phyloP scores from a whole-genome alignment of 2,329 filamentous ascomycete species.

The Ascochyta pisi region DNA sequence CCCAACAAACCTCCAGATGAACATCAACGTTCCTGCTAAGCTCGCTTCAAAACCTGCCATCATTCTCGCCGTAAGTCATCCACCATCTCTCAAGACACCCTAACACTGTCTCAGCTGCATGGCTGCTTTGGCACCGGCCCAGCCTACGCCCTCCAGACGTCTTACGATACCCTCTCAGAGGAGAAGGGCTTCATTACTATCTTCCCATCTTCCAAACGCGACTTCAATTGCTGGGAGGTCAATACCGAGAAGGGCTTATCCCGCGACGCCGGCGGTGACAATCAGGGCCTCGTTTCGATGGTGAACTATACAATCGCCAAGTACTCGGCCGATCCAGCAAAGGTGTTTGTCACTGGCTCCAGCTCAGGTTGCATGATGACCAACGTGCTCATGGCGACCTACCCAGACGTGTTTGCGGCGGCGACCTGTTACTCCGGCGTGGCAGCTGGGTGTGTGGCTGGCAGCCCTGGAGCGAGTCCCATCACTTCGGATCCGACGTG shows the following conservation, averaged over 20 bases:
- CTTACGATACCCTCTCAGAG: constrained; percentile 53
- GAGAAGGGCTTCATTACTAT: constrained; percentile 66
- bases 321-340: constrained; percentile 59
- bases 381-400: constrained; percentile 39
- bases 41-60: constrained; percentile 57
- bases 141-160: constrained; percentile 25
- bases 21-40: constrained; percentile 57
- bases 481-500: constrained; percentile 28
- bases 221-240: constrained; percentile 65
- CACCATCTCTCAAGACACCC: background rate
- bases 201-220: constrained; percentile 61
- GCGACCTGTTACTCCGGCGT: constrained; percentile 37
- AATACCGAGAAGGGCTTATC: constrained; percentile 60
- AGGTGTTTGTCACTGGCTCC: constrained; percentile 50
- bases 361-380: constrained; percentile 44
- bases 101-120: constrained; percentile 29
- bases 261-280: constrained; percentile 64
- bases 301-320: constrained; percentile 60
- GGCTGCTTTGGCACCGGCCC: constrained; percentile 49
- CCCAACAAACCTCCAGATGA: constrained; percentile 59
- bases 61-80: constrained; percentile 59
- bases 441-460: constrained; percentile 40
- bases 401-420: constrained; percentile 39
- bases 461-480: constrained; percentile 51
- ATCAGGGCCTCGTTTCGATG: constrained; percentile 64